Evolutionary conservation across 257 asterid genomes (phyloP).

Genomic region (Penstemon eatonii): DNA sequence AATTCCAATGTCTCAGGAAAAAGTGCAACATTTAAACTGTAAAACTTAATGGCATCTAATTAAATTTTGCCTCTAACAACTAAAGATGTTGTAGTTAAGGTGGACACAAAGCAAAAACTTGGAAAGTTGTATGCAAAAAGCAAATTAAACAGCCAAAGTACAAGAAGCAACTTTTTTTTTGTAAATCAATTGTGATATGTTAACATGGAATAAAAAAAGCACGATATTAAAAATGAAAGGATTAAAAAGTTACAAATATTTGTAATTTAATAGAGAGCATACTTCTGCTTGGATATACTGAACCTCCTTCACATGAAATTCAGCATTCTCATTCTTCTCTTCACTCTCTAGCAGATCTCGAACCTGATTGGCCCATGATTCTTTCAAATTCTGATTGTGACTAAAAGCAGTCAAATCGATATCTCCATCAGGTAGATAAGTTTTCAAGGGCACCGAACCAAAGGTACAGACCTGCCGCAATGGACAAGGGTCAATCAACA

Average conservation of each 20-base stretch:
- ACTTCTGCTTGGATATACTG: conserved; percentile 99
- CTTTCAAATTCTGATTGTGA: conserved; percentile 67
- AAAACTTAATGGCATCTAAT: background rate
- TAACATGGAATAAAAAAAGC: conserved; percentile 15
- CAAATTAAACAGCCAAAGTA: background rate
- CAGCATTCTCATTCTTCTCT: conserved; percentile 89
- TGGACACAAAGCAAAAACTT: conserved; percentile 9
- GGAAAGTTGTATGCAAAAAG: conserved; percentile 1
- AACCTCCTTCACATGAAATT: conserved; percentile 94
- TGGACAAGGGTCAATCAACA: conserved; percentile 17
- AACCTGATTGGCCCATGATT: conserved; percentile 88
- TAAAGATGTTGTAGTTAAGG: background rate
- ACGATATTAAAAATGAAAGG: background rate
- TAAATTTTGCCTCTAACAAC: background rate
- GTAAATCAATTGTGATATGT: conserved; percentile 7
- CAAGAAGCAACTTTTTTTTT: background rate
- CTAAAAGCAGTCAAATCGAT: conserved; percentile 87
- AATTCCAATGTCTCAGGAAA: background rate
- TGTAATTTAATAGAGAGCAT: conserved; percentile 25
- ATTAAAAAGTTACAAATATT: background rate
- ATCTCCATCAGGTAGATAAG: conserved; percentile 93
- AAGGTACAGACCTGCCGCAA: conserved; percentile 70
- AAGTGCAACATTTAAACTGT: background rate
- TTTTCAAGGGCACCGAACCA: conserved; percentile 94
- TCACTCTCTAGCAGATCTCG: conserved; percentile 85